Evolutionary conservation across 148 eudicot genomes (phyloP).

Genomic region (Rhododendron ovatum): DNA sequence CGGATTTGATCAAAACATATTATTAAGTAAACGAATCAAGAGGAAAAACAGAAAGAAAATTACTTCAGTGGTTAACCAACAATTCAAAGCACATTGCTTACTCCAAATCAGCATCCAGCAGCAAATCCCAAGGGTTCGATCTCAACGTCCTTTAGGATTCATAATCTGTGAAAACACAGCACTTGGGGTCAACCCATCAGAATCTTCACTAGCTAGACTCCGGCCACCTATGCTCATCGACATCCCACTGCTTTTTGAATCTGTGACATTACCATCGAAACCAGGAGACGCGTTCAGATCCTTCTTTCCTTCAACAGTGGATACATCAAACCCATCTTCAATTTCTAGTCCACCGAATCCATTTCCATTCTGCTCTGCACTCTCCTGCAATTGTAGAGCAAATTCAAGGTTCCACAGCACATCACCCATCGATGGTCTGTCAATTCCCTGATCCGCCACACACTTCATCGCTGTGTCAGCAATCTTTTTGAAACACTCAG

Average conservation of each 20-base stretch:
- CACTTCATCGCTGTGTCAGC: conserved; percentile 95
- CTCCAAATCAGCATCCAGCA: conserved; percentile 10
- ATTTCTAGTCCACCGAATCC: conserved; percentile 49
- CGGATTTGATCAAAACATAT: not conserved
- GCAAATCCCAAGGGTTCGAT: not conserved
- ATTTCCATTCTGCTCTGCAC: conserved; percentile 75
- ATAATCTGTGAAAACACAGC: conserved; percentile 94
- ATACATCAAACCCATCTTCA: conserved; percentile 34
- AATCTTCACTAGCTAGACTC: conserved; percentile 83
- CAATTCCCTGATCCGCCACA: conserved; percentile 76
- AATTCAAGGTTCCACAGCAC: conserved; percentile 96
- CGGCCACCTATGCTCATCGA: conserved; percentile 88
- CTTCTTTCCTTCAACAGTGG: conserved; percentile 52
- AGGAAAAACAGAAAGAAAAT: not conserved
- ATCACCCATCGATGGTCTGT: conserved; percentile 96
- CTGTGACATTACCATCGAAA: conserved; percentile 55
- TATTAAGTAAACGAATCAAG: not conserved
- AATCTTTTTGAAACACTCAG: conserved; percentile 84
- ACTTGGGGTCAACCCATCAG: conserved; percentile 86
- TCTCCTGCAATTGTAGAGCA: conserved; percentile 90
- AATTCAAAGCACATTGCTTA: conserved; percentile 5
- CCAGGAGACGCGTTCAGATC: conserved; percentile 38
- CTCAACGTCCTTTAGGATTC: conserved; percentile 92
- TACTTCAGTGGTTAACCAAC: not conserved
- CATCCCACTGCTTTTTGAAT: conserved; percentile 68